phyloP scores from a whole-genome alignment of 305 asterid species.

The Fraxinus sp. region DNA sequence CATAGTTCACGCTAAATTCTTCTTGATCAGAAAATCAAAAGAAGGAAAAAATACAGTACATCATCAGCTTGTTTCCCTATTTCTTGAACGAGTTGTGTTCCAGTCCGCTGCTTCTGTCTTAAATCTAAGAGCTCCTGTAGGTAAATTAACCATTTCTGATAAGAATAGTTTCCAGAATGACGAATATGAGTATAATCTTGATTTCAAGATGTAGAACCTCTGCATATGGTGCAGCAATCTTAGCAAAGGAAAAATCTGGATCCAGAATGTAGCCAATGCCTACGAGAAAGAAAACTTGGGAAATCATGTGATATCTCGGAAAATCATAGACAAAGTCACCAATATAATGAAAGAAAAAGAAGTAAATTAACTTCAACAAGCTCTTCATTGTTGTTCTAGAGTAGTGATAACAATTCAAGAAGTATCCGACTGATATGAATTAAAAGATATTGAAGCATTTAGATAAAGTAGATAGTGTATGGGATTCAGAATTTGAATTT shows the following conservation, averaged over 20 bases:
- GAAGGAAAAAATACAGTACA: slow-evolving; percentile 36
- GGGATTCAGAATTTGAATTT: not conserved
- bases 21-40: not conserved
- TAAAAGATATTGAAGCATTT: not conserved
- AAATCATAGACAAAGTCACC: not conserved
- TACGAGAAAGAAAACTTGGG: slow-evolving; percentile 25
- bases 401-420: not conserved
- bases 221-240: slow-evolving; percentile 94
- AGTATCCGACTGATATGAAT: not conserved
- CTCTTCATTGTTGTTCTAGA: not conserved
- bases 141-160: not conserved
- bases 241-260: slow-evolving; percentile 82
- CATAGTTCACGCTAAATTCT: not conserved
- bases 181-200: not conserved
- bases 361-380: not conserved
- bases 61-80: slow-evolving; percentile 81
- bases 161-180: not conserved
- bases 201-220: slow-evolving; percentile 43
- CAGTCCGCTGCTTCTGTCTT: slow-evolving; percentile 58
- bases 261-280: slow-evolving; percentile 85
- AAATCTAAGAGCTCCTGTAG: slow-evolving; percentile 78
- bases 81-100: slow-evolving; percentile 69
- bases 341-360: not conserved
- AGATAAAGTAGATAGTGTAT: not conserved
- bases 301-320: not conserved